Conservation (phyloP, 768 basidiomycete species). For the Trametes coccinea region DNA sequence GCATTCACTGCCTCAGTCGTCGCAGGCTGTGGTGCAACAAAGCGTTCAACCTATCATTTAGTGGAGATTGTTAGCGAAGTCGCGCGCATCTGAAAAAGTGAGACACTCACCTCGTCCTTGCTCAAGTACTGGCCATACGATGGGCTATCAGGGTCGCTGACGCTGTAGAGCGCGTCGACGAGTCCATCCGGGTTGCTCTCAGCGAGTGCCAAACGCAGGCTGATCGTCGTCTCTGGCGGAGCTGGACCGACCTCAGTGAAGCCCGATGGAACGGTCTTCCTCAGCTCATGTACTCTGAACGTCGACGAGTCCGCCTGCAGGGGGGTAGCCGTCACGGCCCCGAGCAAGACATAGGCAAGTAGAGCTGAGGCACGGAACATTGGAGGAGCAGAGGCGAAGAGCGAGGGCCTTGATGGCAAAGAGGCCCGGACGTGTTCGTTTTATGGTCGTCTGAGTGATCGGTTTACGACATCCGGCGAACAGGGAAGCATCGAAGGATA, state of each 20-base stretch:
- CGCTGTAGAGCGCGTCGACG: constrained; percentile 37
- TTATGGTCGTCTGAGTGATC: not conserved
- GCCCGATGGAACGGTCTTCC: not conserved
- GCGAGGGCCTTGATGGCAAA: too few species aligned
- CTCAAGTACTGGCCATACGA: constrained; percentile 2
- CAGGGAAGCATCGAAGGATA: not conserved
- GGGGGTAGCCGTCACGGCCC: not conserved
- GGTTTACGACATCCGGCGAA: not conserved
- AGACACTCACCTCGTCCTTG: not conserved
- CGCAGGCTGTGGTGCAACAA: constrained; percentile 30
- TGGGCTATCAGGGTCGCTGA: constrained; percentile 27
- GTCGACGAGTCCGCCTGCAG: not conserved
- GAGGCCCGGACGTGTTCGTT: not conserved
- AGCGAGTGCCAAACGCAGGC: constrained; percentile 39
- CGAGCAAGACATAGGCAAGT: not conserved
- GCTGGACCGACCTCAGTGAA: constrained; percentile 31
- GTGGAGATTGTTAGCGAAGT: too few species aligned
- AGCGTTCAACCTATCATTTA: constrained; percentile 26
- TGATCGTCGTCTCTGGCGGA: constrained; percentile 32
- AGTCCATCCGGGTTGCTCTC: constrained; percentile 38
- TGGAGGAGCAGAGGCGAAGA: not conserved
- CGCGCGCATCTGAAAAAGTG: not conserved
- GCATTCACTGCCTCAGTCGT: constrained; percentile 28
- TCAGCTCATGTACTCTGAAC: not conserved
- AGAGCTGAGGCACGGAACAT: not conserved